A percentile compares a stretch with the other conserved stretches of the same genome.
These are phyloP conservation scores for Camptophora hylomeconis DNA, from an alignment of 2,329 filamentous ascomycete genomes.

Conservation along the genomic window DNA sequence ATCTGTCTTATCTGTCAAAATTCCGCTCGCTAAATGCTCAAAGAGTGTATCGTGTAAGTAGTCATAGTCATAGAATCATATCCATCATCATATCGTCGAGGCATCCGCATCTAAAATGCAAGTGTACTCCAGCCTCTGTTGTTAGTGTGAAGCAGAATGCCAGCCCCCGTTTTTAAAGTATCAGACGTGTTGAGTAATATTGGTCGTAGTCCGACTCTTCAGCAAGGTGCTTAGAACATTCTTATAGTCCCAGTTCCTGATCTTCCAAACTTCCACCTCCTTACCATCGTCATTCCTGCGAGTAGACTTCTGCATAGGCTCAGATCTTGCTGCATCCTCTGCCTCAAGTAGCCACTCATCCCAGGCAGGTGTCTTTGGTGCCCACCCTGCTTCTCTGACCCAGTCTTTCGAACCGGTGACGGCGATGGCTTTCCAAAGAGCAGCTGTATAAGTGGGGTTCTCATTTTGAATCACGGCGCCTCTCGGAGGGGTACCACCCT, in stretches of 20 bases:
- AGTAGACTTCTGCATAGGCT: constrained; percentile 10
- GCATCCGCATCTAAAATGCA: too few species aligned
- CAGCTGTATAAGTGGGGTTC: constrained; percentile 29
- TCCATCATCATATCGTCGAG: too few species aligned
- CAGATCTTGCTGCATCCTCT: constrained; percentile 14
- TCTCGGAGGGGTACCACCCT: constrained; percentile 14
- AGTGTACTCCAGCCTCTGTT: too few species aligned
- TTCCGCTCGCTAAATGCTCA: too few species aligned
- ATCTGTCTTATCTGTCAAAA: too few species aligned
- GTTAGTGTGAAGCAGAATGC: too few species aligned
- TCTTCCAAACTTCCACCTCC: constrained; percentile 15
- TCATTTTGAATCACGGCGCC: constrained; percentile 5
- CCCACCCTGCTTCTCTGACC: constrained; percentile 28
- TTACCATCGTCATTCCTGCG: constrained; percentile 8
- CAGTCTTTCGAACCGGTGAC: constrained; percentile 31
- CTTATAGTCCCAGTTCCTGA: constrained; percentile 17
- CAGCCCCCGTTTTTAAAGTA: too few species aligned
- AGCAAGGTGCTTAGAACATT: constrained; percentile 15
- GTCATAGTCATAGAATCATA: too few species aligned
- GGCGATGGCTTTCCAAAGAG: constrained; percentile 36
- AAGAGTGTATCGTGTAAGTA: too few species aligned
- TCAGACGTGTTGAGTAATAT: too few species aligned
- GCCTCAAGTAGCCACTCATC: constrained; percentile 28
- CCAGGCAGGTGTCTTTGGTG: constrained; percentile 30
- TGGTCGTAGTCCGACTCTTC: too few species aligned